Conservation (phyloP, 129 eudicot genomes). For the Smallanthus sonchifolius region DNA sequence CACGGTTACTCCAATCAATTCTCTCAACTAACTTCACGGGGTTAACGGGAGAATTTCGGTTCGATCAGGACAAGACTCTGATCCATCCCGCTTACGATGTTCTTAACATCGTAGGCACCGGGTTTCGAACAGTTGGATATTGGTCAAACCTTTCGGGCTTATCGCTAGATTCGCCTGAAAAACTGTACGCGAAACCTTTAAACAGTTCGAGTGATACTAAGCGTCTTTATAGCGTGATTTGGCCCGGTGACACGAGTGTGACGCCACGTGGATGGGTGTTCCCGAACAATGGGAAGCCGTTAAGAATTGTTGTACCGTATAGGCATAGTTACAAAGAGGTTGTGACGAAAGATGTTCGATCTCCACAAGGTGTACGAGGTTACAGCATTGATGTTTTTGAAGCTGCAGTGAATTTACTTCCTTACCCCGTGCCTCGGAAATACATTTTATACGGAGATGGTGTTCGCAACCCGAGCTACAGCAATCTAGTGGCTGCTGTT, state of each 20-base stretch:
- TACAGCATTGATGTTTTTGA: conserved; percentile 92
- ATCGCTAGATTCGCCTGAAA: conserved; percentile 60
- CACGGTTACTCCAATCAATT: conserved; percentile 47
- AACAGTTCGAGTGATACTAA: conserved; percentile 44
- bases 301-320: conserved; percentile 77
- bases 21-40: conserved; percentile 62
- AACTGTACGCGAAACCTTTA: conserved; percentile 40
- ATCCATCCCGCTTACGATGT: conserved; percentile 66
- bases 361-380: conserved; percentile 75
- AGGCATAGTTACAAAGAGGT: conserved; percentile 65
- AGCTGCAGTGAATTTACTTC: conserved; percentile 75
- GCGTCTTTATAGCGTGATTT: conserved; percentile 60
- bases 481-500: conserved; percentile 69
- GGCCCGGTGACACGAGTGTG: conserved; percentile 81
- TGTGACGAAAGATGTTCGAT: conserved; percentile 49
- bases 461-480: conserved; percentile 57
- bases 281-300: conserved; percentile 85
- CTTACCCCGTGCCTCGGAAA: conserved; percentile 78
- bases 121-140: conserved; percentile 58
- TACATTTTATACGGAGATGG: conserved; percentile 80
- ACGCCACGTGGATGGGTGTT: conserved; percentile 95
- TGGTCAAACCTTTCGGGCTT: conserved; percentile 87
- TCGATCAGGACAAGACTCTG: conserved; percentile 71
- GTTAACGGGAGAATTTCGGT: conserved; percentile 53
- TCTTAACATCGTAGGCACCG: conserved; percentile 75